Evolutionary conservation across 2,329 filamentous ascomycete species (phyloP).

Genomic region (Plectosphaerella sp.): DNA sequence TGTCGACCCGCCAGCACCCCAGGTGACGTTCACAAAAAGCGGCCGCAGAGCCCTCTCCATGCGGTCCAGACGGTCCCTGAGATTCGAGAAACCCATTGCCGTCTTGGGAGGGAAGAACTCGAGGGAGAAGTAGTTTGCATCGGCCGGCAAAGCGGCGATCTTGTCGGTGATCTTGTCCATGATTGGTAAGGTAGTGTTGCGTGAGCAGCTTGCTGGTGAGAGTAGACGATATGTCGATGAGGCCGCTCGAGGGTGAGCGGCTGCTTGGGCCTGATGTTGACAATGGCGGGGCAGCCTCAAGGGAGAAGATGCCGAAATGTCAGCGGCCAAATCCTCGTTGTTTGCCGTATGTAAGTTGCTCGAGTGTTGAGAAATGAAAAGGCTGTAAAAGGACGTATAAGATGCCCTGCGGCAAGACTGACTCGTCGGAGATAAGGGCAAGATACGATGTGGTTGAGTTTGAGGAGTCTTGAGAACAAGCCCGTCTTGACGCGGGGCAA

Average conservation of each 20-base stretch:
- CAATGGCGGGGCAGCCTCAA: background rate
- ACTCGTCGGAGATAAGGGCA: too few relatives aligned
- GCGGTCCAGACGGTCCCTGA: conserved; percentile 86
- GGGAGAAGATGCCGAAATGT: background rate
- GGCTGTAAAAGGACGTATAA: background rate
- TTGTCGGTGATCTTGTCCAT: conserved; percentile 95
- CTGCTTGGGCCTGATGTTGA: background rate
- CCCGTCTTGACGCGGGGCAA: too few relatives aligned
- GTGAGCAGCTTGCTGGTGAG: conserved; percentile 1
- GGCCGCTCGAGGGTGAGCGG: background rate
- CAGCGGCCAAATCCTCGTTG: too few relatives aligned
- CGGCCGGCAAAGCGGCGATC: conserved; percentile 80
- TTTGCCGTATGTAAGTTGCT: too few relatives aligned
- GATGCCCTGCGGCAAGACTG: too few relatives aligned
- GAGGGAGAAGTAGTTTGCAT: conserved; percentile 86
- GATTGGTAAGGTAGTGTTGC: background rate
- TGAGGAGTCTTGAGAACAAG: too few relatives aligned
- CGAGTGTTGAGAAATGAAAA: too few relatives aligned
- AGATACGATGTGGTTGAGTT: too few relatives aligned
- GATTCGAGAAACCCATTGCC: conserved; percentile 88
- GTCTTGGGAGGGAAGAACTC: conserved; percentile 99
- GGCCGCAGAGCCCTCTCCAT: conserved; percentile 91
- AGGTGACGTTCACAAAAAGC: conserved; percentile 95
- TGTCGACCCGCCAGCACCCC: conserved; percentile 94
- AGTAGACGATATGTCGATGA: background rate